Evolutionary conservation across 208 protist genomes (phyloP), one percentile per base, ranked within the genome.

Genomic region (Willaertia magna): DNA sequence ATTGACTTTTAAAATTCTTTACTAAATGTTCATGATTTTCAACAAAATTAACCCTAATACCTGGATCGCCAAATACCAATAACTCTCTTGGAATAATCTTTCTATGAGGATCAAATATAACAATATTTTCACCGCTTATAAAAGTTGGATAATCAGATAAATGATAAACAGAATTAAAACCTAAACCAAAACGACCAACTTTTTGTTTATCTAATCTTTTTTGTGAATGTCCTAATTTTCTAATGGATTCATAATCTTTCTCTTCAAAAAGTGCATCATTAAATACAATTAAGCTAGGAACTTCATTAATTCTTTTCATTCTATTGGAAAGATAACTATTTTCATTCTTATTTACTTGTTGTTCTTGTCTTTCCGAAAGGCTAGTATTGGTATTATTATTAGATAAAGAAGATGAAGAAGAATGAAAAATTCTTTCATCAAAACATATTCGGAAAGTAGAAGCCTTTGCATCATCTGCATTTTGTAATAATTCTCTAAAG

Each of bases 101-200:
- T 9, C 7, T 4, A 74, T 74, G 55, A 39, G 85, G 40, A 87
- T 92, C 90, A 34, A 91, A 88, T 20, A 89, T 51, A 6, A 89
- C 89, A n/a, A 91, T 43, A 4, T 74, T 59, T 14, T 89, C 51
- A 48, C 84, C 51, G 22, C 43, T 76, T 6, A 92, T 85, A 74
- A 92, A 90, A 39, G 40, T 85, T 12, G 90, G 90, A 22, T 88
- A 26, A 55, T 92, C 90, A 26, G 90, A 91, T 48, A 90, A 85
- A 75, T 92, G 87, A 88, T 92, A 92, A 34, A 91, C 89, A 26
- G 89, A 43, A 55, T 88, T 90, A 87, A 92, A 92, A 34, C 90
- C 90, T 16, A 92, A 49, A 1, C 89, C 90, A 61, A 91, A 91
- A 11, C 74, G 26, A 39, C 90, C 90, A n/a, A 87, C 91, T 22